Evolutionary conservation across 352 stramenopile species (phyloP).

Genomic region (Phytopythium litorale): DNA sequence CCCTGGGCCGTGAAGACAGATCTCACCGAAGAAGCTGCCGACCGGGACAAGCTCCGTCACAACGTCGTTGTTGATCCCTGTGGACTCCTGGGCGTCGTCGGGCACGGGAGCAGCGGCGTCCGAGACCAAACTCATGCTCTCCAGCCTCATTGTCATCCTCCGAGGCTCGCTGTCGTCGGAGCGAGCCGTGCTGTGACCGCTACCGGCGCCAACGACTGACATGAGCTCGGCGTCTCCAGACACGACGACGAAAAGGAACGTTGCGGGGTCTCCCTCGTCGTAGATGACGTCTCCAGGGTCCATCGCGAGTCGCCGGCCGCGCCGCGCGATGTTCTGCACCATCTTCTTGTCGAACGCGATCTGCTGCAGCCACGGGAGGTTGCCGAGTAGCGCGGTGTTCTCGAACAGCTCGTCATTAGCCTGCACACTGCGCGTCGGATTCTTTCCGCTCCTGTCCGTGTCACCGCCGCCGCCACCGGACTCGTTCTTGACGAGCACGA

Average conservation of each 20-base stretch:
- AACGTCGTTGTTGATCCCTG: not conserved
- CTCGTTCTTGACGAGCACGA: conserved; percentile 50
- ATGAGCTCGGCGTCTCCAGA: conserved; percentile 41
- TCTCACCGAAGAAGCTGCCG: conserved; percentile 64
- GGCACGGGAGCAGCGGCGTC: not conserved
- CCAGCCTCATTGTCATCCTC: not conserved
- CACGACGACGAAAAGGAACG: conserved; percentile 66
- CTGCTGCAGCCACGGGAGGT: conserved; percentile 59
- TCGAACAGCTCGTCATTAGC: conserved; percentile 34
- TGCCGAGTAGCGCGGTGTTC: conserved; percentile 34
- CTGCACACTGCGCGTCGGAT: not conserved
- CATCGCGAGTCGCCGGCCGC: conserved; percentile 37
- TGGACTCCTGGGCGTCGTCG: not conserved
- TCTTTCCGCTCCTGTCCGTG: not conserved
- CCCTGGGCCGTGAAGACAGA: conserved; percentile 25
- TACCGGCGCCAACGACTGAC: not conserved
- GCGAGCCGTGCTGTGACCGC: not conserved
- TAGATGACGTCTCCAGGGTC: conserved; percentile 46
- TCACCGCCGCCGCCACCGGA: conserved; percentile 5
- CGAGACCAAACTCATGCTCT: not conserved
- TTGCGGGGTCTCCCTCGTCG: conserved; percentile 52
- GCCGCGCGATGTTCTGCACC: conserved; percentile 47
- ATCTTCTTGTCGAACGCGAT: conserved; percentile 40
- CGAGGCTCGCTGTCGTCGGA: not conserved
- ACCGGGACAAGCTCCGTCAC: conserved; percentile 29